phyloP scores from a whole-genome alignment of 2,329 filamentous ascomycete species.

The Ambrosiella xylebori region DNA sequence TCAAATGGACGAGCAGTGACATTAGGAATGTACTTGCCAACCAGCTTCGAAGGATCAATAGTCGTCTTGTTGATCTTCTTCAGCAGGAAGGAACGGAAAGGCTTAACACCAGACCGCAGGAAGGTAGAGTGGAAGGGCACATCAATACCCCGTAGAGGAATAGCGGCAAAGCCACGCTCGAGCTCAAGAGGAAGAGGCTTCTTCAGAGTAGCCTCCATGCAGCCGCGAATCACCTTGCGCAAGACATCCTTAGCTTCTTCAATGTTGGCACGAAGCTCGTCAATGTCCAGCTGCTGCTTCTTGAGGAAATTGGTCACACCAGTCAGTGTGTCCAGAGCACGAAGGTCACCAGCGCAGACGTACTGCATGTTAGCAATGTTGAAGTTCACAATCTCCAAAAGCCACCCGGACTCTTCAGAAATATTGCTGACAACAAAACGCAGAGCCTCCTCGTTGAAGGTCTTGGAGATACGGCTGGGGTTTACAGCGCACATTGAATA shows the following conservation, averaged over 20 bases:
- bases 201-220: constrained; percentile 67
- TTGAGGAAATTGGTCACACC: constrained; percentile 92
- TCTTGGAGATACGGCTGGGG: constrained; percentile 93
- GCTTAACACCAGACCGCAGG: constrained; percentile 93
- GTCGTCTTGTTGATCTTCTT: constrained; percentile 99
- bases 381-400: constrained; percentile 98
- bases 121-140: constrained; percentile 99
- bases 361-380: constrained; percentile 64
- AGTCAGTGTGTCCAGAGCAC: constrained; percentile 53
- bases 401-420: constrained; percentile 81
- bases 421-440: constrained; percentile 96
- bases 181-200: constrained; percentile 82
- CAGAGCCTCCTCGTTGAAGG: constrained; percentile 92
- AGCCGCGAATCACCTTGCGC: constrained; percentile 77
- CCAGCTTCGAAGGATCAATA: constrained; percentile 88
- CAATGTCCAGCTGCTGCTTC: constrained; percentile 92
- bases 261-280: constrained; percentile 72
- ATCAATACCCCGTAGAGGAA: constrained; percentile 91
- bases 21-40: constrained; percentile 98
- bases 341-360: constrained; percentile 53
- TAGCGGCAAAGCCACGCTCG: constrained; percentile 89
- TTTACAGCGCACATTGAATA: constrained; percentile 99
- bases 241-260: constrained; percentile 86
- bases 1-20: constrained; percentile 93
- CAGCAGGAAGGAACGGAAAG: constrained; percentile 91